A percentile compares a stretch with the other conserved stretches of the same genome.
phyloP scores from a whole-genome alignment of 805 yeast genomes.

The Lipomyces japonicus region DNA sequence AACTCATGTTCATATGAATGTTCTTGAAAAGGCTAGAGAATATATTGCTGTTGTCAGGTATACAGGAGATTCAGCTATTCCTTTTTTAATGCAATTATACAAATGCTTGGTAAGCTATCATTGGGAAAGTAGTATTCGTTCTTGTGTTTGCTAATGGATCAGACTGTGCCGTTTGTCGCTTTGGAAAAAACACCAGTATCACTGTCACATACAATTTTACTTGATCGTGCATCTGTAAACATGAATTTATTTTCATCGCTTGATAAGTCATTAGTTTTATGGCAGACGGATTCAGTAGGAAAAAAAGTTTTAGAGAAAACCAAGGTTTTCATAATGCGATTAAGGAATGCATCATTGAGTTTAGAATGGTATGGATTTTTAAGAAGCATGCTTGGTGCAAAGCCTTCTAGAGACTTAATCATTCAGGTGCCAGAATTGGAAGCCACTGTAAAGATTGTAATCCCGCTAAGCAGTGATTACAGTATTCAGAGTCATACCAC shows the following conservation, averaged over 20 bases:
- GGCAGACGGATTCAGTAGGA: conserved; percentile 30
- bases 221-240: conserved; percentile 33
- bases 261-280: conserved; percentile 66
- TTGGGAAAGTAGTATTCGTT: neutral
- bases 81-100: conserved; percentile 63
- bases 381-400: conserved; percentile 44
- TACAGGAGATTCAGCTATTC: conserved; percentile 50
- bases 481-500: conserved; percentile 24
- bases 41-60: conserved; percentile 66
- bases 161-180: conserved; percentile 21
- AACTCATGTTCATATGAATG: conserved; percentile 52
- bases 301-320: conserved; percentile 21
- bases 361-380: conserved; percentile 63
- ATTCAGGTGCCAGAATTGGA: conserved; percentile 48
- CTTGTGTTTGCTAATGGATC: neutral
- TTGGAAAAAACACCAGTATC: conserved; percentile 30
- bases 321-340: conserved; percentile 52
- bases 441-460: conserved; percentile 43
- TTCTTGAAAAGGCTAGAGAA: conserved; percentile 75
- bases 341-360: conserved; percentile 52
- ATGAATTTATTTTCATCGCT: conserved; percentile 59
- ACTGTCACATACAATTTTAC: conserved; percentile 12
- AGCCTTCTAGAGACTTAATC: conserved; percentile 34
- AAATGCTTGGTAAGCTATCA: conserved; percentile 34
- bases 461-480: no score